Evolutionary conservation across 331 rosid genomes (phyloP).

Genomic region (Malus hybrid): DNA sequence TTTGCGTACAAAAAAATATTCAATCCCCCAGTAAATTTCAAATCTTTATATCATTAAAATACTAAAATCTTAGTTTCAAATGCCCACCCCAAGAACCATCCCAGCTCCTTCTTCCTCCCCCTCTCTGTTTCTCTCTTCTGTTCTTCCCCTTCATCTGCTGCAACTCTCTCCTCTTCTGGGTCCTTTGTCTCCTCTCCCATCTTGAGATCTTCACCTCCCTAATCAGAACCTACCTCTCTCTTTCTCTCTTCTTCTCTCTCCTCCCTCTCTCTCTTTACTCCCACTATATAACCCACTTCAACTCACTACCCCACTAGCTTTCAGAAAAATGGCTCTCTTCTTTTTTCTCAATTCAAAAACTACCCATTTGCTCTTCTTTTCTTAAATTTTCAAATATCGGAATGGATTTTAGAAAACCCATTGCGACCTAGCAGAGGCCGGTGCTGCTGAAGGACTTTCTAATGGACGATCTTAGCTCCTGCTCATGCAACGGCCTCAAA

Average conservation of each 20-base stretch:
- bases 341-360: background rate
- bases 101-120: slow-evolving; percentile 24
- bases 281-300: background rate
- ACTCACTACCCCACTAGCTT: background rate
- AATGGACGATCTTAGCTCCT: slow-evolving; percentile 61
- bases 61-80: slow-evolving; percentile 18
- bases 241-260: slow-evolving; percentile 1
- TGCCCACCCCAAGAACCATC: slow-evolving; percentile 29
- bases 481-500: slow-evolving; percentile 78
- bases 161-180: background rate
- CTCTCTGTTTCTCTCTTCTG: background rate
- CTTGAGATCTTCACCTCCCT: slow-evolving; percentile 40
- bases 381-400: background rate
- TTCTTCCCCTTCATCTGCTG: background rate
- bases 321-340: background rate
- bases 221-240: slow-evolving; percentile 37
- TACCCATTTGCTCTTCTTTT: background rate
- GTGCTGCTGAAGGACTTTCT: slow-evolving; percentile 64
- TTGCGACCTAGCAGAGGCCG: slow-evolving; percentile 1
- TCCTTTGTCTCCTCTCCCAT: background rate
- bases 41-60: slow-evolving; percentile 4
- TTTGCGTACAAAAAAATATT: background rate
- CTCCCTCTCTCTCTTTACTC: background rate
- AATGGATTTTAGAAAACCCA: background rate
- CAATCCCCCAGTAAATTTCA: slow-evolving; percentile 15